Percentiles rank a stretch among this genome's conserved stretches.
phyloP scores from a whole-genome alignment of 148 eudicot genomes.

The Salicornia ramosissima region DNA sequence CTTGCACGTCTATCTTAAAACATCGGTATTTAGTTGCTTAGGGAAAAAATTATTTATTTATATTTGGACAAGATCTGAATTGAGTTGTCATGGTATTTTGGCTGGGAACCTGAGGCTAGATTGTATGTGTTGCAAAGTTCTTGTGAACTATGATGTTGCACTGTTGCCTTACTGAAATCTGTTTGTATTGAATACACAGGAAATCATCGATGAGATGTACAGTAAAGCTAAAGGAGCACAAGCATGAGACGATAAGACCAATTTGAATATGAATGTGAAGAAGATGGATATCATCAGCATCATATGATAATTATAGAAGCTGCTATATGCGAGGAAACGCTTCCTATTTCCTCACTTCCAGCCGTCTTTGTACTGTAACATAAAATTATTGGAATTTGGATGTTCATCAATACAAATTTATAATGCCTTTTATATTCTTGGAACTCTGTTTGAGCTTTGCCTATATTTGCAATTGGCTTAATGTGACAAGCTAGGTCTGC shows the following conservation, averaged over 20 bases:
- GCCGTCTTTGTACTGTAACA: slow-evolving; percentile 6
- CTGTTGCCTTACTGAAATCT: slow-evolving; percentile 1
- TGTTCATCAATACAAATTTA: not conserved
- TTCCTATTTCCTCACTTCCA: not conserved
- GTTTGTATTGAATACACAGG: slow-evolving; percentile 37
- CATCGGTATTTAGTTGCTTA: too few species aligned
- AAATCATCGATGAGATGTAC: slow-evolving; percentile 57
- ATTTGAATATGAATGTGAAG: not conserved
- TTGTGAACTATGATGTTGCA: not conserved
- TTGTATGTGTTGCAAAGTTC: not conserved
- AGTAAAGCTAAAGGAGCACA: slow-evolving; percentile 51
- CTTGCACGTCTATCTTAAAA: too few species aligned
- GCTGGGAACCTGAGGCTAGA: not conserved
- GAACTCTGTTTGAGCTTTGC: too few species aligned
- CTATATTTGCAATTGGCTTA: too few species aligned
- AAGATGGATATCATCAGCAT: not conserved
- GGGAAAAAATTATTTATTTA: too few species aligned
- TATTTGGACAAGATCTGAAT: not conserved
- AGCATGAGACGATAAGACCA: slow-evolving; percentile 16
- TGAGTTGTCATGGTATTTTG: not conserved
- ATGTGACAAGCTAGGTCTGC: too few species aligned
- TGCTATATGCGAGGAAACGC: not conserved
- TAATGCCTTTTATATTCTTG: not conserved
- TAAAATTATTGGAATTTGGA: too few species aligned
- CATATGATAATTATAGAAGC: not conserved